A percentile compares a stretch with the other conserved stretches of the same genome.
phyloP scores from a whole-genome alignment of 2,329 filamentous ascomycete species.

The Peltaster fructicola region DNA sequence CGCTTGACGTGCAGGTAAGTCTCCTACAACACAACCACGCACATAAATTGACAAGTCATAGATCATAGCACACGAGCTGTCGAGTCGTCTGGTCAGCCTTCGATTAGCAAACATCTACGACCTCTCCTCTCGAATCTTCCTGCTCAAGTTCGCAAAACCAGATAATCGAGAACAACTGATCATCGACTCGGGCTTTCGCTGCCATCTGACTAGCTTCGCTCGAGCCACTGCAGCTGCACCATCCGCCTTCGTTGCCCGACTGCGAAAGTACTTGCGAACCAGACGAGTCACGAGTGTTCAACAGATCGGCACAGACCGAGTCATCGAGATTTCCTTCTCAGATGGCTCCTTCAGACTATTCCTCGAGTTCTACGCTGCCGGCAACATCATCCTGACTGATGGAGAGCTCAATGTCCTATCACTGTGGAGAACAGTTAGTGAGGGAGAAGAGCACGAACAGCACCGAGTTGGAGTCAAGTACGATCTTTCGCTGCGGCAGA shows the following conservation, averaged over 20 bases:
- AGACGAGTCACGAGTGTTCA: slow-evolving; percentile 61
- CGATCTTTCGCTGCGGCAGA: slow-evolving; percentile 65
- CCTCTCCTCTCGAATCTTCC: slow-evolving; percentile 82
- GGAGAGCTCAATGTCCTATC: slow-evolving; percentile 65
- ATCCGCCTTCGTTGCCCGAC: slow-evolving; percentile 64
- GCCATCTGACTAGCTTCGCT: slow-evolving; percentile 80
- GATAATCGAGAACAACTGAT: slow-evolving; percentile 77
- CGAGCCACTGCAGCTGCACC: slow-evolving; percentile 72
- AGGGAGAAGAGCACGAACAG: slow-evolving; percentile 69
- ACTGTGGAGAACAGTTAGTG: slow-evolving; percentile 60
- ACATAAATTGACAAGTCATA: slow-evolving; percentile 21
- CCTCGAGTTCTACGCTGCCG: slow-evolving; percentile 89
- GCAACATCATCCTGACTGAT: slow-evolving; percentile 88
- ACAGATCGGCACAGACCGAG: slow-evolving; percentile 83
- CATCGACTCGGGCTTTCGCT: slow-evolving; percentile 89
- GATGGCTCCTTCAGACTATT: slow-evolving; percentile 78
- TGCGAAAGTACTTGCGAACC: slow-evolving; percentile 80
- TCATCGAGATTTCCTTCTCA: slow-evolving; percentile 83
- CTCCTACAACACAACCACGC: not conserved
- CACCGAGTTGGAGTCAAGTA: slow-evolving; percentile 64
- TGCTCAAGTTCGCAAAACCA: slow-evolving; percentile 87
- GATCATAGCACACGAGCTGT: slow-evolving; percentile 91
- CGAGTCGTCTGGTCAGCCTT: slow-evolving; percentile 54
- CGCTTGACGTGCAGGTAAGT: slow-evolving; percentile 54
- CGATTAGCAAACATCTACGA: slow-evolving; percentile 92